Percentiles rank a stretch among this genome's conserved stretches.
These are phyloP conservation scores for Periconia digitata DNA, from an alignment of 2,329 filamentous ascomycete genomes.

Conservation along the genomic window DNA sequence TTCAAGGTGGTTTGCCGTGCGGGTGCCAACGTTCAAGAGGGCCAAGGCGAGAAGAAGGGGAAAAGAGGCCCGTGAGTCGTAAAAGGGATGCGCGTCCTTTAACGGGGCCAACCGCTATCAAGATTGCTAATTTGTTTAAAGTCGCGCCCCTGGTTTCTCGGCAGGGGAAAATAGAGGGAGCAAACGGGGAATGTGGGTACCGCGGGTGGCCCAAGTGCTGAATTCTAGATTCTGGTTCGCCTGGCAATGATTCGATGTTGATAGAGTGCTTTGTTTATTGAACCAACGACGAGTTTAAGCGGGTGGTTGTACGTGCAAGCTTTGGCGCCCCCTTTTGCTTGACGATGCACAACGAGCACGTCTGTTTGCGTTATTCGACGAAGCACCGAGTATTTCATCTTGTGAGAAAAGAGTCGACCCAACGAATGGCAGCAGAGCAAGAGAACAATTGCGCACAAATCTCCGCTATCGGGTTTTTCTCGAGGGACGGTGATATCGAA, in stretches of 20 bases:
- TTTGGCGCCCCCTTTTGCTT: not conserved
- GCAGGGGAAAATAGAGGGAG: not conserved
- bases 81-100: constrained; percentile 4
- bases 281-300: not conserved
- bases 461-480: not conserved
- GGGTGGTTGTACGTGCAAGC: not conserved
- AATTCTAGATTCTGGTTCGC: too few species aligned
- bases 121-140: constrained; percentile 2
- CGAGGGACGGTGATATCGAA: not conserved
- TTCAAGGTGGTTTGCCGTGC: not conserved
- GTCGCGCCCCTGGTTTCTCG: not conserved
- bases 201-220: not conserved
- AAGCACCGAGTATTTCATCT: not conserved
- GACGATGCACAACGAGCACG: not conserved
- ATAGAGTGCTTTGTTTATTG: not conserved
- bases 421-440: not conserved
- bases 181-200: not conserved
- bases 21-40: not conserved
- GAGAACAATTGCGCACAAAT: not conserved
- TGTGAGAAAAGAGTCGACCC: not conserved
- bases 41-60: not conserved
- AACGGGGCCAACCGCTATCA: constrained; percentile 7
- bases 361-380: not conserved
- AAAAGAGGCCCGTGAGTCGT: not conserved
- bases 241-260: not conserved